A percentile compares a stretch with the other conserved stretches of the same genome.
Conservation (phyloP, 192 early-diverging fungal genomes). For the Lobosporangium transversale region DNA sequence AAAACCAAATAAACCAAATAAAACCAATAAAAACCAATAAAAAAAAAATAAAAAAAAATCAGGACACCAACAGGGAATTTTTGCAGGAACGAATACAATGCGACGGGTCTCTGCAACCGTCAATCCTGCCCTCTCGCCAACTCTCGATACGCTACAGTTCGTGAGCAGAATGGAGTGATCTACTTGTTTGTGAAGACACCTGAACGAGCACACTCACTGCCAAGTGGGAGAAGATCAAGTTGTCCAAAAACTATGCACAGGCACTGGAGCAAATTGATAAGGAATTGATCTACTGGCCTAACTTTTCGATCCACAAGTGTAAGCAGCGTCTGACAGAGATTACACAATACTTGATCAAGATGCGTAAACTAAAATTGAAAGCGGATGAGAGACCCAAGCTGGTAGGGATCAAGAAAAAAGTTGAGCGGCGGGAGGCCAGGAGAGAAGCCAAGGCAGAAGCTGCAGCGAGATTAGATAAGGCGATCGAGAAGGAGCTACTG, state of each 20-base stretch:
- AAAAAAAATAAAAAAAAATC: slow-evolving; percentile 4
- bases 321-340: slow-evolving; percentile 97
- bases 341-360: slow-evolving; percentile 94
- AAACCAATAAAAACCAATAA: no score
- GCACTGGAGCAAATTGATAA: slow-evolving; percentile 91
- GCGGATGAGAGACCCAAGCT: slow-evolving; percentile 76
- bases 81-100: slow-evolving; percentile 96
- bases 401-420: slow-evolving; percentile 93
- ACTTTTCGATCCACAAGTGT: slow-evolving; percentile 92
- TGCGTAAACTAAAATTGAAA: slow-evolving; percentile 89
- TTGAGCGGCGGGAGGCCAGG: slow-evolving; percentile 86
- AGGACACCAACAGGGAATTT: slow-evolving; percentile 89
- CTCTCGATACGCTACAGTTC: slow-evolving; percentile 93
- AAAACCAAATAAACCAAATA: no score
- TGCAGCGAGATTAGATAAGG: slow-evolving; percentile 89
- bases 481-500: slow-evolving; percentile 96
- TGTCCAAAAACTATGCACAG: slow-evolving; percentile 90
- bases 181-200: slow-evolving; percentile 96
- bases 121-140: slow-evolving; percentile 97
- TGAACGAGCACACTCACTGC: slow-evolving; percentile 92
- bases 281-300: slow-evolving; percentile 92
- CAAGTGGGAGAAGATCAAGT: slow-evolving; percentile 90
- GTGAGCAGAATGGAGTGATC: slow-evolving; percentile 81
- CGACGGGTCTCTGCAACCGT: slow-evolving; percentile 94
- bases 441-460: slow-evolving; percentile 91